These are phyloP conservation scores for Cytospora leucostoma DNA, from an alignment of 2,329 filamentous ascomycete genomes.

Conservation along the genomic window DNA sequence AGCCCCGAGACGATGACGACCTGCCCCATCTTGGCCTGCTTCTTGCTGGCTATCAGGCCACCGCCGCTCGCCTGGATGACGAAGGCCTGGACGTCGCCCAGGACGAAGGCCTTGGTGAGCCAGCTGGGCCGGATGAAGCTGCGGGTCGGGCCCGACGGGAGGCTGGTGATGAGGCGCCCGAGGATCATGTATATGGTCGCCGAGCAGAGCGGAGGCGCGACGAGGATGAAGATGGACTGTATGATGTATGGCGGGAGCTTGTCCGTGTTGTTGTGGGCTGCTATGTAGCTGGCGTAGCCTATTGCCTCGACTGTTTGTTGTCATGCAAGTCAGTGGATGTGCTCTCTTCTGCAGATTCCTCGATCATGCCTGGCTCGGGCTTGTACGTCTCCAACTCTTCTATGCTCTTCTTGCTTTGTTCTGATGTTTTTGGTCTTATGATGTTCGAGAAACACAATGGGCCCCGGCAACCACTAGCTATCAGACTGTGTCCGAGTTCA, in stretches of 20 bases:
- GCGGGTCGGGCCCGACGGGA: constrained; percentile 37
- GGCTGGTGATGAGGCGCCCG: constrained; percentile 44
- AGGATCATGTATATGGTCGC: constrained; percentile 55
- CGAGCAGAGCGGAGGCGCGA: constrained; percentile 51
- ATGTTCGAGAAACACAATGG: too few relatives aligned
- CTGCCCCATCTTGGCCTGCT: constrained; percentile 42
- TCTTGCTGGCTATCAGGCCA: constrained; percentile 37
- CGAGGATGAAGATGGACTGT: constrained; percentile 46
- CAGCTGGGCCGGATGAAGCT: constrained; percentile 40
- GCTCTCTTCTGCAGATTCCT: not conserved
- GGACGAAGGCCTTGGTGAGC: constrained; percentile 58
- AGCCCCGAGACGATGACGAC: constrained; percentile 59
- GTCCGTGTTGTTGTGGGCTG: constrained; percentile 35
- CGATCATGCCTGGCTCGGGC: too few relatives aligned
- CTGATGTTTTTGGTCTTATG: too few relatives aligned
- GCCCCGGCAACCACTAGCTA: too few relatives aligned
- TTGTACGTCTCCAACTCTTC: too few relatives aligned
- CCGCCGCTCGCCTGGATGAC: constrained; percentile 50
- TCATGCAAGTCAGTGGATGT: not conserved
- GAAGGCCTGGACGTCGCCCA: constrained; percentile 56
- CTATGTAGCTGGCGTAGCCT: constrained; percentile 42
- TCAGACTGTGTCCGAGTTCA: too few relatives aligned
- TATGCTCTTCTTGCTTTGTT: too few relatives aligned
- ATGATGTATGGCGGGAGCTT: constrained; percentile 42
- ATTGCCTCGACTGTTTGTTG: constrained; percentile 43